A percentile compares a stretch with the other conserved stretches of the same genome.
Conservation (phyloP, 169 alveolate genomes). For the Hammondia hammondi region DNA sequence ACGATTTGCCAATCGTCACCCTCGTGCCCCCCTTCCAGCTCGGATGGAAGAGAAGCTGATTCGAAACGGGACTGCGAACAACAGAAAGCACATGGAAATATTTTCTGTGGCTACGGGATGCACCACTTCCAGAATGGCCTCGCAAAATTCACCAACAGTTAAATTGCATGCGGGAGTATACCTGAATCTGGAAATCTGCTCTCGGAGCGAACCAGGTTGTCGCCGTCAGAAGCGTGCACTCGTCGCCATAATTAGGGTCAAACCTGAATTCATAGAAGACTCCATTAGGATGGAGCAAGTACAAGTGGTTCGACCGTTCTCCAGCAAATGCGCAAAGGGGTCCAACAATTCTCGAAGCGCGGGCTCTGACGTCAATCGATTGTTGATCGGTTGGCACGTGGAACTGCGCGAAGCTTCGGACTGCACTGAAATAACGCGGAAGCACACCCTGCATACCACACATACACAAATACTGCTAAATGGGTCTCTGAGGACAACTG, state of each 20-base stretch:
- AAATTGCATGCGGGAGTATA: not conserved
- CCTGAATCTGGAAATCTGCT: slow-evolving; percentile 68
- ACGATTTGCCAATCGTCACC: slow-evolving; percentile 71
- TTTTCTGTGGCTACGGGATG: too few relatives aligned
- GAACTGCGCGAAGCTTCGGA: slow-evolving; percentile 70
- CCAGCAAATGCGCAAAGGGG: slow-evolving; percentile 67
- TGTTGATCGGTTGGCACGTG: slow-evolving; percentile 61
- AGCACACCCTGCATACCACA: slow-evolving; percentile 52
- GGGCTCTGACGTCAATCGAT: slow-evolving; percentile 51
- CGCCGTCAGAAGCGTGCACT: slow-evolving; percentile 53
- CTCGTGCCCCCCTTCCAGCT: slow-evolving; percentile 67
- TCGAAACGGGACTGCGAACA: slow-evolving; percentile 49
- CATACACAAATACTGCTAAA: not conserved
- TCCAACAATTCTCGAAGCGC: slow-evolving; percentile 35
- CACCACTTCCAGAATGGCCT: not conserved
- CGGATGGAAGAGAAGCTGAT: slow-evolving; percentile 61
- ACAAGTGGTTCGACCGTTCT: slow-evolving; percentile 55
- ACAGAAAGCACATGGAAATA: not conserved
- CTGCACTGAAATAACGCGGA: slow-evolving; percentile 55
- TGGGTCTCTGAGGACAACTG: not conserved
- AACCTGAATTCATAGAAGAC: slow-evolving; percentile 61
- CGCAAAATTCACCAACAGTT: not conserved
- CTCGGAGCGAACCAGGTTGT: slow-evolving; percentile 70
- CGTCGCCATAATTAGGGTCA: slow-evolving; percentile 57
- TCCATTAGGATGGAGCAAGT: slow-evolving; percentile 58